Evolutionary conservation across 768 basidiomycete genomes (phyloP).

Genomic region (Phylloporus scabripes): DNA sequence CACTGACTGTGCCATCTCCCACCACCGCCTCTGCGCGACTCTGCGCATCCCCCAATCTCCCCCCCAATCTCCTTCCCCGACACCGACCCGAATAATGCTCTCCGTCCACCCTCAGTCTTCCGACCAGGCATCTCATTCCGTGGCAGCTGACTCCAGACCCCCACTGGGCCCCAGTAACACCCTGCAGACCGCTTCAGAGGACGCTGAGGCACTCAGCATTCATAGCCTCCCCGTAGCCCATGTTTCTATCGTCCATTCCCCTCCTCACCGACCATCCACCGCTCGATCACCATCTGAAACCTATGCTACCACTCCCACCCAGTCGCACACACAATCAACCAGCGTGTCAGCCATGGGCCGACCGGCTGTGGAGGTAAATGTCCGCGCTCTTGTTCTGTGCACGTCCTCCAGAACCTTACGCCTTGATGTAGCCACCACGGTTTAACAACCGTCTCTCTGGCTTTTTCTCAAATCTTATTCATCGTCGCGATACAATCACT

Average conservation of each 20-base stretch:
- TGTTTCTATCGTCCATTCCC: constrained; percentile 38
- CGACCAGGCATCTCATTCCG: background rate
- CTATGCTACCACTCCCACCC: background rate
- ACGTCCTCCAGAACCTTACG: constrained; percentile 6
- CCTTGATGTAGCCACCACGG: constrained; percentile 40
- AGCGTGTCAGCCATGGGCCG: constrained; percentile 33
- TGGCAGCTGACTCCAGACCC: background rate
- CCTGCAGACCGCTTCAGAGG: constrained; percentile 28
- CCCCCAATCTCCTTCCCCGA: background rate
- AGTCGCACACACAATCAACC: constrained; percentile 10
- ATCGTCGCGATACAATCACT: constrained; percentile 53
- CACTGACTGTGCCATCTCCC: constrained; percentile 4
- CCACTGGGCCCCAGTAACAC: background rate
- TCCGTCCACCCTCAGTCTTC: background rate
- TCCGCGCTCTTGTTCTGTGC: constrained; percentile 1
- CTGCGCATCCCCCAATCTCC: background rate
- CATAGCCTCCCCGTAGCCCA: constrained; percentile 56
- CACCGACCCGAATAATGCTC: constrained; percentile 2
- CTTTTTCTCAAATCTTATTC: constrained; percentile 77
- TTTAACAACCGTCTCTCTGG: constrained; percentile 74
- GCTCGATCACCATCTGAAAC: constrained; percentile 20
- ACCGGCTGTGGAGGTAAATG: constrained; percentile 52
- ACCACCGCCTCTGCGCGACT: constrained; percentile 1
- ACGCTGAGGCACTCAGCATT: constrained; percentile 48
- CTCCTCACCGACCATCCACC: constrained; percentile 31